Evolutionary conservation across 208 protist genomes (phyloP).

Genomic region (Entamoeba dispar): DNA sequence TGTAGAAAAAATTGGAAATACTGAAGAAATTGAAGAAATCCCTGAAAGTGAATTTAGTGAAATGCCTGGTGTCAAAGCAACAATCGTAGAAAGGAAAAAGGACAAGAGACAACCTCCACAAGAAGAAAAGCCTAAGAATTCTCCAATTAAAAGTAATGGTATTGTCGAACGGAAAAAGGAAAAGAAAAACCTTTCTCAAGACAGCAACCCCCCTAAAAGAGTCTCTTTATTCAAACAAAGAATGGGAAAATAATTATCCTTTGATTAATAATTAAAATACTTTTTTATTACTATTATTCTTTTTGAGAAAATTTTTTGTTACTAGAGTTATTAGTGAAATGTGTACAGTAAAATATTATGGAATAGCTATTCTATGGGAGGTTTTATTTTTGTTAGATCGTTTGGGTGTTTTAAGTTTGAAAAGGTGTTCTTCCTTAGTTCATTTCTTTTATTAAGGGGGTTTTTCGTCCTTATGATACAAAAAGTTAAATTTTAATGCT

Average conservation of each 20-base stretch:
- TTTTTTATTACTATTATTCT: no score
- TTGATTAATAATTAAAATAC: background rate
- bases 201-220: background rate
- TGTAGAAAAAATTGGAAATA: background rate
- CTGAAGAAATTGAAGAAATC: background rate
- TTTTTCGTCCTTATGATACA: no score
- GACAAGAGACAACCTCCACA: background rate
- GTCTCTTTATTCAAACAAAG: background rate
- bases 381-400: no score
- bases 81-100: background rate
- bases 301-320: no score
- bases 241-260: background rate
- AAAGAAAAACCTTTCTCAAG: background rate
- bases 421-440: no score
- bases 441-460: no score
- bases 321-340: no score
- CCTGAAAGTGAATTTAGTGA: background rate
- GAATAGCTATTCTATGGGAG: no score
- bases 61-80: background rate
- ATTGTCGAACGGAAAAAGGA: background rate
- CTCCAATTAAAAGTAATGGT: background rate
- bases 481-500: no score
- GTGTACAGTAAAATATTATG: no score
- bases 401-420: no score
- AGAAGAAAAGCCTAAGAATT: background rate